Conservation (phyloP, 176 grass and related monocot genomes). For the Phragmites australis region DNA sequence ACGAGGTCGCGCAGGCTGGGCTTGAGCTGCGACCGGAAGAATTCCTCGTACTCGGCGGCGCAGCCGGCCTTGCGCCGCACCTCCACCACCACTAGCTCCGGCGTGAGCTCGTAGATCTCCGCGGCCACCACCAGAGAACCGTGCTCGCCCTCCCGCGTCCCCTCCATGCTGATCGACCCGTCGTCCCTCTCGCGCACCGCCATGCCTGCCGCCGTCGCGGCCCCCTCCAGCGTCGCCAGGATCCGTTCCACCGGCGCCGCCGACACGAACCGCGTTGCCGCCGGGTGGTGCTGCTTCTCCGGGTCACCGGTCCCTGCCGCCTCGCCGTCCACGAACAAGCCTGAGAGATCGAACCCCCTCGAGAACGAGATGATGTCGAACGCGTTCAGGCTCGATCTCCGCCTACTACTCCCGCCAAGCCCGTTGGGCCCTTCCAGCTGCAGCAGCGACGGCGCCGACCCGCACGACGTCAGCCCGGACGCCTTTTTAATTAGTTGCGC, state of each 20-base stretch:
- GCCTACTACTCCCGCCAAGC: constrained; percentile 39
- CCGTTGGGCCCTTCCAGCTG: constrained; percentile 41
- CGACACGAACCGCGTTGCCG: constrained; percentile 72
- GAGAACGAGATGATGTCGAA: constrained; percentile 99
- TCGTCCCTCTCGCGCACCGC: constrained; percentile 58
- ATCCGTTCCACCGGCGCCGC: constrained; percentile 52
- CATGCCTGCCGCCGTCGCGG: constrained; percentile 51
- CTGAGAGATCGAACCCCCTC: constrained; percentile 75
- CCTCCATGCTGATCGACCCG: constrained; percentile 73
- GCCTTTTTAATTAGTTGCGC: background rate
- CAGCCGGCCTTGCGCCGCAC: constrained; percentile 79
- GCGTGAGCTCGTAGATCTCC: constrained; percentile 90
- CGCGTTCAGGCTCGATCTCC: constrained; percentile 84
- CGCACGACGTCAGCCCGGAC: constrained; percentile 48
- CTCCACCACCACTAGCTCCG: constrained; percentile 80
- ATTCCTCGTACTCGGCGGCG: constrained; percentile 84
- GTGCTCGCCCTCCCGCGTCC: constrained; percentile 81
- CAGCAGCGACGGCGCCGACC: constrained; percentile 68
- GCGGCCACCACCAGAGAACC: constrained; percentile 72
- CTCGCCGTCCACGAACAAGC: constrained; percentile 69
- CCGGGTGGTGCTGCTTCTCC: constrained; percentile 26
- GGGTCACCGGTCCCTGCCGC: background rate
- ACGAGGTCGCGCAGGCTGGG: constrained; percentile 59
- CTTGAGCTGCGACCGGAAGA: constrained; percentile 62
- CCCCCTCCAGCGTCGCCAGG: constrained; percentile 58